A percentile compares a stretch with the other conserved stretches of the same genome.
Conservation (phyloP, 352 stramenopile species). For the Pythium sp. region DNA sequence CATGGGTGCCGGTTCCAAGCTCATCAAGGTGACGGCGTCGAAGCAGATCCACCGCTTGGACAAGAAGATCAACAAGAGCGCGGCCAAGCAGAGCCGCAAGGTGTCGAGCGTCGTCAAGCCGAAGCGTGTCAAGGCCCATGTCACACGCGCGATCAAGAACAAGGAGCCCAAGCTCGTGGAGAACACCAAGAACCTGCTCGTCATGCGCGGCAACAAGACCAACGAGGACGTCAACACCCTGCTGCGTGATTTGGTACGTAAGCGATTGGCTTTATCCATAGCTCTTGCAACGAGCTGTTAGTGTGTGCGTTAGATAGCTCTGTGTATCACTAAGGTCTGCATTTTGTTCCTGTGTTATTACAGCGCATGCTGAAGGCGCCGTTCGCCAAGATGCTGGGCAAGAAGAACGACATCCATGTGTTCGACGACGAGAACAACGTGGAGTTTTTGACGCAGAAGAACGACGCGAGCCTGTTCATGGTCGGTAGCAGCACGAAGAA, state of each 20-base stretch:
- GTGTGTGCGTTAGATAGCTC: too few species aligned
- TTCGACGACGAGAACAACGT: conserved; percentile 93
- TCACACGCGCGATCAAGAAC: conserved; percentile 81
- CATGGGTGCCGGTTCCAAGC: conserved; percentile 66
- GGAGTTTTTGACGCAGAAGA: conserved; percentile 96
- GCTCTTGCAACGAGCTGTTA: too few species aligned
- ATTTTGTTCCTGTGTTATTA: background rate
- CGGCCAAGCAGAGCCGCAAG: conserved; percentile 71
- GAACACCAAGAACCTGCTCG: conserved; percentile 89
- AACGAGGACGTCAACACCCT: conserved; percentile 80
- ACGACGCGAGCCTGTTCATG: conserved; percentile 96
- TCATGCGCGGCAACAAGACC: conserved; percentile 89
- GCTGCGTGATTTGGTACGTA: conserved; percentile 68
- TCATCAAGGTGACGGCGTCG: conserved; percentile 62
- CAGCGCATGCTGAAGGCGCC: conserved; percentile 87
- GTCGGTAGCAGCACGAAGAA: conserved; percentile 99
- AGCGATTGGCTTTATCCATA: background rate
- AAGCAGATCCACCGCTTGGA: conserved; percentile 65
- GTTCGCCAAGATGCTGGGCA: conserved; percentile 86
- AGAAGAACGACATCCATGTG: conserved; percentile 93
- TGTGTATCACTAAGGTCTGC: too few species aligned
- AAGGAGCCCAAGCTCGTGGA: conserved; percentile 91
- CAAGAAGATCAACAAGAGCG: conserved; percentile 69
- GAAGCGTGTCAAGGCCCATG: conserved; percentile 79
- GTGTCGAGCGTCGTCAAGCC: conserved; percentile 65